These are phyloP conservation scores for Chionographis japonica DNA, from an alignment of 106 monocot species.

Conservation along the genomic window DNA sequence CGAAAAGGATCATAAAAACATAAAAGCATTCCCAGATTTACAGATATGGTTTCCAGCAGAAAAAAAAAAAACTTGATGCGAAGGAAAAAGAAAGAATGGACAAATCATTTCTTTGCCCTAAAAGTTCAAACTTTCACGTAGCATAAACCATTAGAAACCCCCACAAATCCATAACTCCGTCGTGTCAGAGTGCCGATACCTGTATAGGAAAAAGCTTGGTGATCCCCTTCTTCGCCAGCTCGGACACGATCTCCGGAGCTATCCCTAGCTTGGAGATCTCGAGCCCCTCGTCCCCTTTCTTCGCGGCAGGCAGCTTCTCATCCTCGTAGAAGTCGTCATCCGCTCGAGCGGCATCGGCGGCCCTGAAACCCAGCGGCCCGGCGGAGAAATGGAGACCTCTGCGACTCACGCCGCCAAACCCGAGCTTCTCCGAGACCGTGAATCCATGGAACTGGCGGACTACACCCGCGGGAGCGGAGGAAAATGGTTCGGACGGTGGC, in stretches of 20 bases:
- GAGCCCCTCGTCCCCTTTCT: conserved; percentile 56
- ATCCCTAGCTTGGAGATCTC: conserved; percentile 86
- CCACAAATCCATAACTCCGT: no score
- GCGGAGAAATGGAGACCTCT: conserved; percentile 49
- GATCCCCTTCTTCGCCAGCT: conserved; percentile 67
- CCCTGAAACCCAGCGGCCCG: conserved; percentile 41
- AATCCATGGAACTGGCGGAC: background rate
- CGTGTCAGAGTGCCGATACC: conserved; percentile 25
- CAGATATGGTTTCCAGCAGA: no score
- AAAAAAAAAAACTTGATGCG: no score
- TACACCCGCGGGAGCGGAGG: background rate
- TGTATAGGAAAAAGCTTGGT: conserved; percentile 89
- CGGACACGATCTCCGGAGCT: conserved; percentile 44
- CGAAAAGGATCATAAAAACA: no score
- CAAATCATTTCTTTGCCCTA: no score
- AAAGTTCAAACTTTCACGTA: no score
- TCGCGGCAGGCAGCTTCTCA: conserved; percentile 18
- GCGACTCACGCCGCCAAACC: background rate
- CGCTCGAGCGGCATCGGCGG: conserved; percentile 35
- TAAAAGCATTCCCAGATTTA: no score
- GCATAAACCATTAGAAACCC: no score
- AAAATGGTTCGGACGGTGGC: background rate
- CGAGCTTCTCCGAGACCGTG: background rate
- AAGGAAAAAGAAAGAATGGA: no score
- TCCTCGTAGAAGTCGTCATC: conserved; percentile 55